Conservation (phyloP, 2,329 filamentous ascomycete species). For the Talaromyces sp. region DNA sequence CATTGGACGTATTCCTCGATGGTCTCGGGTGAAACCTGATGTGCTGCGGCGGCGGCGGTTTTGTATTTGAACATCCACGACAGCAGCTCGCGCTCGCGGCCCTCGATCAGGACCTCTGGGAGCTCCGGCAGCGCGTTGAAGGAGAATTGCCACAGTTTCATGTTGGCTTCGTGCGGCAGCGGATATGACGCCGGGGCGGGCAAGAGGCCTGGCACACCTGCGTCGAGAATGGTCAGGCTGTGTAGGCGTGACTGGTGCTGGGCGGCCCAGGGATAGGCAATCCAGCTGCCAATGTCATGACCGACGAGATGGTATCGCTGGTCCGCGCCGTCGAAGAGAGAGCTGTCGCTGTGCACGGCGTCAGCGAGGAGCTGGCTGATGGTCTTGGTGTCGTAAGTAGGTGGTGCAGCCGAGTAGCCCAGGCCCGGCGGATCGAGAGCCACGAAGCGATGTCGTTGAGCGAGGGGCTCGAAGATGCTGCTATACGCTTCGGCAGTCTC, state of each 20-base stretch:
- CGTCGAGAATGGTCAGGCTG: slow-evolving; percentile 19
- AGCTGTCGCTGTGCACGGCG: slow-evolving; percentile 8
- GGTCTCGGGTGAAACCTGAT: slow-evolving; percentile 2
- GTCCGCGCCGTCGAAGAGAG: slow-evolving; percentile 1
- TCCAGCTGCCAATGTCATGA: slow-evolving; percentile 24
- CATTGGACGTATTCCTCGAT: slow-evolving; percentile 18
- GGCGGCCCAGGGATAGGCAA: slow-evolving; percentile 20
- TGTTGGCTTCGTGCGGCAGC: slow-evolving; percentile 15
- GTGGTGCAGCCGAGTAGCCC: slow-evolving; percentile 17
- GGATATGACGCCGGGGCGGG: slow-evolving; percentile 15
- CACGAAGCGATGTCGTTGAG: slow-evolving; percentile 17
- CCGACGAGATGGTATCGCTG: slow-evolving; percentile 21
- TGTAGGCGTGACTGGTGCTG: slow-evolving; percentile 18
- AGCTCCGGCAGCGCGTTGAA: slow-evolving; percentile 23
- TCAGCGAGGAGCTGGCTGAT: slow-evolving; percentile 20
- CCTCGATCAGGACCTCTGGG: slow-evolving; percentile 18
- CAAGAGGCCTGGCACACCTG: slow-evolving; percentile 17
- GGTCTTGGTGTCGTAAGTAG: slow-evolving; percentile 17
- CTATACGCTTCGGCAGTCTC: slow-evolving; percentile 23
- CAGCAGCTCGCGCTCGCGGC: slow-evolving; percentile 19
- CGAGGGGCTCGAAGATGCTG: slow-evolving; percentile 19
- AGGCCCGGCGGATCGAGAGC: slow-evolving; percentile 21
- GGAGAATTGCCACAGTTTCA: slow-evolving; percentile 23
- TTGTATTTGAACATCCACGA: slow-evolving; percentile 23
- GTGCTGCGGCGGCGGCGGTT: slow-evolving; percentile 13